Evolutionary conservation across 1,284 basidiomycete species (phyloP), one percentile per base, ranked within the genome.

Genomic region (Leccinum subatratum): DNA sequence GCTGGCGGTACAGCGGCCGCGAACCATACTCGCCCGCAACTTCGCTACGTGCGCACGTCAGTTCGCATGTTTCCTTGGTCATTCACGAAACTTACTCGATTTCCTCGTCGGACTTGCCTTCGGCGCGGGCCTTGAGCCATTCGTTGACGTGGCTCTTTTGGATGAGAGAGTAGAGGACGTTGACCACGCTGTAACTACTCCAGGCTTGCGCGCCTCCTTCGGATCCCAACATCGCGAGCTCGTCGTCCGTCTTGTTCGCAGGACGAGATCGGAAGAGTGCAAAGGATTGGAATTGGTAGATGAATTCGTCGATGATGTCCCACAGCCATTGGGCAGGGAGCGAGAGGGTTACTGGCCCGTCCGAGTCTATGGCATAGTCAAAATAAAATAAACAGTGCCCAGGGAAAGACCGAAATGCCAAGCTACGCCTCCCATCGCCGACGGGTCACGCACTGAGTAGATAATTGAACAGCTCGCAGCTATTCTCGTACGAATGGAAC

Each of bases 251-350:
- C 82, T 98, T 98, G 69, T 84, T 85, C 69, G 91, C 90, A 42
- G 90, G 86, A 75, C 93, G 93, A 54, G 92, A 91, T 66, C 95
- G 83, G 91, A 94, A 98, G 64, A 93, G 89, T 72, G 95, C 91
- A 81, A 98, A 98, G 25, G 92, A 92, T 78, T 97, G 94, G 84
- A 96, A 99, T 78, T 98, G 96, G 81, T 98, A 99, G 73, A 98
- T 97, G 79, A 99, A 99, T 77, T 98, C 96, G 81, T 98, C 96
- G 74, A 98, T 92, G 79, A 99, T 98, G 78, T 99, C 96, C 94
- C 96, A 98, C 6, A 99, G 81, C 96, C 96, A 99, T 79, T 98
- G 95, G 69, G 96, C 93, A 0, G 96, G 96, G 16, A 98, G 87
- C 72, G 96, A 91, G 64, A 98, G 88, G 18, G 89, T 79, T 1